Conservation (phyloP, 2,329 filamentous ascomycete species). For the Hypoxylon sp. region DNA sequence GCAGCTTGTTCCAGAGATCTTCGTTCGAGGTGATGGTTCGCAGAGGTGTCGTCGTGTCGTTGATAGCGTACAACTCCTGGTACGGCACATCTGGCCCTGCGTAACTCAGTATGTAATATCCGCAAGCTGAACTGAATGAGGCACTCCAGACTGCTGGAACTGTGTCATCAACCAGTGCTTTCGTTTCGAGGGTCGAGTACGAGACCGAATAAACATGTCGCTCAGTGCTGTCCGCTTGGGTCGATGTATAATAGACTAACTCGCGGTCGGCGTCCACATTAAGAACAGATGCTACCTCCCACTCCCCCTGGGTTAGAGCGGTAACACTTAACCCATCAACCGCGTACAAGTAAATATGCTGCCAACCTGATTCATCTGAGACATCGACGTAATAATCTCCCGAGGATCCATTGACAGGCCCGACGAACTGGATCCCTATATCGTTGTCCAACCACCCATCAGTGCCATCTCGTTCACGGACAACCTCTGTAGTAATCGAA, state of each 20-base stretch:
- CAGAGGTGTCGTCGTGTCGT: slow-evolving; percentile 66
- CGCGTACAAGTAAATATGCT: slow-evolving; percentile 75
- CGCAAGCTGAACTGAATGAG: slow-evolving; percentile 73
- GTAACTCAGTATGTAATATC: slow-evolving; percentile 77
- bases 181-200: slow-evolving; percentile 67
- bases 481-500: slow-evolving; percentile 61
- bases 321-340: slow-evolving; percentile 68
- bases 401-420: slow-evolving; percentile 57
- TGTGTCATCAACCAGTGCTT: slow-evolving; percentile 72
- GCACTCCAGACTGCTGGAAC: slow-evolving; percentile 73
- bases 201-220: slow-evolving; percentile 77
- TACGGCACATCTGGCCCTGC: slow-evolving; percentile 77
- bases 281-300: slow-evolving; percentile 73
- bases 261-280: slow-evolving; percentile 70
- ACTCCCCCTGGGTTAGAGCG: slow-evolving; percentile 74
- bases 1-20: slow-evolving; percentile 67
- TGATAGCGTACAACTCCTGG: slow-evolving; percentile 74
- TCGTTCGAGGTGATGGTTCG: slow-evolving; percentile 73
- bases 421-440: slow-evolving; percentile 69
- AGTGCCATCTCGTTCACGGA: slow-evolving; percentile 70
- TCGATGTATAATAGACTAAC: slow-evolving; percentile 75
- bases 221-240: slow-evolving; percentile 76
- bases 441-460: slow-evolving; percentile 75
- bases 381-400: slow-evolving; percentile 74
- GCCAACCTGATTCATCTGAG: slow-evolving; percentile 76